Percentiles rank a stretch among this genome's conserved stretches.
phyloP scores from a whole-genome alignment of 2,329 filamentous ascomycete species.

The Aspergillus hortae region DNA sequence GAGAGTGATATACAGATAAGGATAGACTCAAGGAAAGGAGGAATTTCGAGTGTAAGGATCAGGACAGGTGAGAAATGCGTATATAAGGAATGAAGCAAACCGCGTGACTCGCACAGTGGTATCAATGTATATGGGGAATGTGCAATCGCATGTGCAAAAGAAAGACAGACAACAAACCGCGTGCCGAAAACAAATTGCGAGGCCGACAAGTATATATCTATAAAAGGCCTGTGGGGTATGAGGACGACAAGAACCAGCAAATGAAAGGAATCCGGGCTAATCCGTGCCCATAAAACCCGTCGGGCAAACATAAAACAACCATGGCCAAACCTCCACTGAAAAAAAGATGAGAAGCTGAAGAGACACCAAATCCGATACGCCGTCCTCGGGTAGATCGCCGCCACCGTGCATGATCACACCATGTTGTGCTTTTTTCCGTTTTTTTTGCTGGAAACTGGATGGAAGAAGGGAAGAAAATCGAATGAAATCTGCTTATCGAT shows the following conservation, averaged over 20 bases:
- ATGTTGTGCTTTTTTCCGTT: background rate
- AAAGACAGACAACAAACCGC: conserved; percentile 21
- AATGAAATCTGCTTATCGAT: conserved; percentile 24
- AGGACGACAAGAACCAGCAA: conserved; percentile 25
- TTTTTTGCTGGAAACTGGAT: conserved; percentile 17
- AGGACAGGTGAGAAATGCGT: conserved; percentile 10
- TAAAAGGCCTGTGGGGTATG: conserved; percentile 39
- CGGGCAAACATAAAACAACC: conserved; percentile 10
- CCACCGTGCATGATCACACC: conserved; percentile 22
- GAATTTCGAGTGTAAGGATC: conserved; percentile 10
- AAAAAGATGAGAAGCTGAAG: conserved; percentile 12
- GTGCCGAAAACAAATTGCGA: conserved; percentile 29
- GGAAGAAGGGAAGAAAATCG: conserved; percentile 10
- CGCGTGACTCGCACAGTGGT: conserved; percentile 32
- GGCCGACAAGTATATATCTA: conserved; percentile 32
- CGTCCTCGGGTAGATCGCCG: conserved; percentile 25
- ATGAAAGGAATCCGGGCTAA: conserved; percentile 19
- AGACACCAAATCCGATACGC: conserved; percentile 30
- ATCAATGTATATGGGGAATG: conserved; percentile 21
- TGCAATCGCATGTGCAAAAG: conserved; percentile 17
- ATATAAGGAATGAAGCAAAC: conserved; percentile 23
- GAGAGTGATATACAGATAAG: conserved; percentile 5
- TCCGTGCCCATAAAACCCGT: conserved; percentile 17
- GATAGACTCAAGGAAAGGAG: conserved; percentile 19
- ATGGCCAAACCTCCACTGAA: conserved; percentile 19